Evolutionary conservation across 2,329 filamentous ascomycete genomes (phyloP), one percentile per base, ranked within the genome.

Genomic region (Trichoderma atroviride): DNA sequence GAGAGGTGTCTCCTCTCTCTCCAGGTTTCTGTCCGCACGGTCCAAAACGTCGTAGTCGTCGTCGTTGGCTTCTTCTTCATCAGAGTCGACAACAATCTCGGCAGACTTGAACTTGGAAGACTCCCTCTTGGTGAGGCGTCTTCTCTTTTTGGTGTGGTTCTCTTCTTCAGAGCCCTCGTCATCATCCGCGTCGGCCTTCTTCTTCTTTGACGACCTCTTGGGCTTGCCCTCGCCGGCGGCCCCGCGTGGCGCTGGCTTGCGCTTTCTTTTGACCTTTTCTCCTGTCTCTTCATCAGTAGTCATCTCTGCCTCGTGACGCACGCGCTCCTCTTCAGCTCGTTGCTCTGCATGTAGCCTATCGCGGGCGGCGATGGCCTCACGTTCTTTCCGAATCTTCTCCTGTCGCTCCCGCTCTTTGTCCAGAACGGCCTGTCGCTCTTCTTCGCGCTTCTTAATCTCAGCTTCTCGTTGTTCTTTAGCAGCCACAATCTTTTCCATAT

Each of bases 201-300:
- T 81, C 83, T 89, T 89, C 88, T 91, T 92, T 85, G 89, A 90
- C 14, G 74, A 62, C 74, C 78, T 74, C 79, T 79, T 83, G 33
- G 82, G 78, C 76, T 79, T 84, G 35, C 82, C 78, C 73, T 82
- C 82, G 53, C 79, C 78, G 40, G 78, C 43, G 59, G 78, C 40
- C 67, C 77, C 52, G 72, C 83, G 75, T 1, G 80, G 76, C 5
- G 79, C 82, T 13, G 81, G 74, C 80, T 82, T 90, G 80, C 91
- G 92, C 84, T 94, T 94, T 70, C 92, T 87, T 83, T 92, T 93
- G 68, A 93, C 85, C 77, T 89, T 90, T 62, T 96, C 92, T 43
- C 92, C 93, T 3, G 92, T 95, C 80, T 96, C 93, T 40, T 85
- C 87, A 76, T 96, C 93, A 0, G 89, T 92, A 0, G 92, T 96